Evolutionary conservation across 345 rosid species (phyloP), one percentile per base, ranked within the genome.

Genomic region (Salix viminalis): DNA sequence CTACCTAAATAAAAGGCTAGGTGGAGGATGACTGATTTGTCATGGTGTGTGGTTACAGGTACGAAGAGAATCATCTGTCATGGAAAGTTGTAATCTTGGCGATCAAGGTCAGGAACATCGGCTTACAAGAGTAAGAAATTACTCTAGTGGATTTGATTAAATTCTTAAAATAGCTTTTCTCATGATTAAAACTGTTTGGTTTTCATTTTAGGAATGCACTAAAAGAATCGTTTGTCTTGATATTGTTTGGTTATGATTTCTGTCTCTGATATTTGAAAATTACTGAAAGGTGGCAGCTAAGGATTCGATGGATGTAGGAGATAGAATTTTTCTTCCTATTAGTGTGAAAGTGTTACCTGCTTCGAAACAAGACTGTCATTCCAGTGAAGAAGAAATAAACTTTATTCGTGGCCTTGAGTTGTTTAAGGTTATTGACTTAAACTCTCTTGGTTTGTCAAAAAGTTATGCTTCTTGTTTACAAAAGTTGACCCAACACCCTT

Each of bases 231-330:
- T 44, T 13, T 44, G 50, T 46, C 13, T 3, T 46, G 1, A 4
- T 13, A 3, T 46, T 46, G 7, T 74, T 2, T 74, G 6, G 11
- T 19, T 60, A 3, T 46, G 16, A 46, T 46, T 46, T 15, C 37
- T 73, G 28, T 73, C 75, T 76, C 77, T 90, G 79, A 84, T 77
- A 54, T 28, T 78, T 66, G 34, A 78, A 34, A 72, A 76, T 78
- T 42, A 9, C 18, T 84, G 81, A 77, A 87, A 96, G 98, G 93
- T 96, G 80, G 85, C 88, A 86, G 92, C 96, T 21, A 93, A 86
- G 87, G 96, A 96, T 70, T 78, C 79, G 1, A 77, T 96, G 91
- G 88, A 86, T 66, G 62, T 80, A 21, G 98, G 97, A 72, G 98
- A 96, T 83, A 79, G 82, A 71, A 88, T 96, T 41, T 89, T 83